A percentile compares a stretch with the other conserved stretches of the same genome.
These are phyloP conservation scores for Pyrenochaeta sp. DNA, from an alignment of 2,329 filamentous ascomycete species.

Conservation along the genomic window DNA sequence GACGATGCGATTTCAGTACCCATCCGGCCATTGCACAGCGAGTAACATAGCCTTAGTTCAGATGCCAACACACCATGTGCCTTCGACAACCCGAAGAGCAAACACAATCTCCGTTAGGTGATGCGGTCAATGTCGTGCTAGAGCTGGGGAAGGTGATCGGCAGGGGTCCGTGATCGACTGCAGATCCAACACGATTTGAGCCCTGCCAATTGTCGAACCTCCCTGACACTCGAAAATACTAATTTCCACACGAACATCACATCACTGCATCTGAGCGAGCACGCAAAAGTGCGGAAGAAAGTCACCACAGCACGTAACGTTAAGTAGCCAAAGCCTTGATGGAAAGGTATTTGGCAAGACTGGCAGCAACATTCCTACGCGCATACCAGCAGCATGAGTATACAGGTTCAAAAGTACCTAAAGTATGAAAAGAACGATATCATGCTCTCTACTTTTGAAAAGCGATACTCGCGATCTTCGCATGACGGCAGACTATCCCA, in stretches of 20 bases:
- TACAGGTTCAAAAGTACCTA: no score
- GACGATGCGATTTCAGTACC: not conserved
- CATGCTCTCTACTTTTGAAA: no score
- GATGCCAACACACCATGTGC: no score
- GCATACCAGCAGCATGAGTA: no score
- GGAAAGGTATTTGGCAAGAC: no score
- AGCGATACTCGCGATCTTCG: no score
- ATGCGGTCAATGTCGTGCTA: constrained; percentile 2
- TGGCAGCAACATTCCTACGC: no score
- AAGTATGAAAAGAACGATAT: no score
- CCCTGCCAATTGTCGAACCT: no score
- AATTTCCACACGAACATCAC: constrained; percentile 1
- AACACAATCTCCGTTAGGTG: not conserved
- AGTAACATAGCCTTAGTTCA: not conserved
- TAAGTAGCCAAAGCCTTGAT: not conserved
- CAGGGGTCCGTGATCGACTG: constrained; percentile 9
- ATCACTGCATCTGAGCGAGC: not conserved
- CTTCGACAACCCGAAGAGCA: not conserved
- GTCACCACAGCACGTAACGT: not conserved
- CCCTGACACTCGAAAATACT: not conserved
- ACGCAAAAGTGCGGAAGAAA: not conserved
- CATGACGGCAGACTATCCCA: no score
- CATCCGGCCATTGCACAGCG: not conserved
- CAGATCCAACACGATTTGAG: not conserved
- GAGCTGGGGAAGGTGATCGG: constrained; percentile 2